Base-by-base conservation (phyloP, 139 green algal species). In the Yamagishiella unicocca region DNA sequence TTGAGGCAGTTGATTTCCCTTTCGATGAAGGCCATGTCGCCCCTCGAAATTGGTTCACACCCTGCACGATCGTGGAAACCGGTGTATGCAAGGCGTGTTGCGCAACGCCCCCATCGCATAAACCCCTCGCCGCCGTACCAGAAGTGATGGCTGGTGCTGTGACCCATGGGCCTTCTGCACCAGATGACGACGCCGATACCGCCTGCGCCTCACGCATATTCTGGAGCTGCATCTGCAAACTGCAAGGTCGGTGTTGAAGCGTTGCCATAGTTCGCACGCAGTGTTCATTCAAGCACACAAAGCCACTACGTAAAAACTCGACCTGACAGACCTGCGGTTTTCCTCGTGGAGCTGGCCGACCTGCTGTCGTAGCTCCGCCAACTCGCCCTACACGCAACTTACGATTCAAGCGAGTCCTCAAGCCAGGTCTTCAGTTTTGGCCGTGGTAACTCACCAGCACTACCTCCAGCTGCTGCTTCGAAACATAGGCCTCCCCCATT, bases 1-100 rank as follows among this genome's bases (percentile, higher is more conserved):
- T 87, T 87, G 14, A 87, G 82, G 33, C 46, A 38, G 29, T 40
- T 68, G 82, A 87, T 87, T 67, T 87, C 82, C 9, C 37, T 46
- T 50, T 87, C 82, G 43, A 87, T 79, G 67, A 81, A 87, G 4
- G 50, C 22, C 25, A 87, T 71, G 50, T 87, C 82, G 8, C 35
- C 27, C 5, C 62, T 25, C 0, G 67, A 43, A 3, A 87, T n/a
- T 29, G 61, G 40, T 9, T 77, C 58, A 27, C 55, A 40, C 2
- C 70, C 70, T 58, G 70, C 70, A 58, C 50, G 17, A 25, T 58
- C n/a, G n/a, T n/a, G n/a, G n/a, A n/a, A n/a, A n/a, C n/a, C n/a
- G n/a, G n/a, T n/a, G n/a, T n/a, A n/a, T n/a, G n/a, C n/a, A n/a
- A n/a, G n/a, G n/a, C n/a, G n/a, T n/a, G n/a, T n/a, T n/a, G n/a